Conservation (phyloP, 768 basidiomycete genomes). For the Lyophyllum shimeji region DNA sequence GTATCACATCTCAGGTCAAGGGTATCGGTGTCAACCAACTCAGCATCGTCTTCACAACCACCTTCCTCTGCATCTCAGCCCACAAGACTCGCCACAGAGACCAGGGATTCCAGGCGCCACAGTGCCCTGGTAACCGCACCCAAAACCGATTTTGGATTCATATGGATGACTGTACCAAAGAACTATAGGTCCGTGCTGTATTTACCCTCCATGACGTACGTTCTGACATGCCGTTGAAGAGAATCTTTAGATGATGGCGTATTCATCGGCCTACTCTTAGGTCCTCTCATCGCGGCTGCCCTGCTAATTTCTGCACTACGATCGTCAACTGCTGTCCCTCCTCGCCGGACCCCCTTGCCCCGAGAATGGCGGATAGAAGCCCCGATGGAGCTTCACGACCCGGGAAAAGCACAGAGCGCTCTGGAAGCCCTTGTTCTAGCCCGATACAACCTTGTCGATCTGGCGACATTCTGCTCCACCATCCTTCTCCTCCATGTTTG, state of each 20-base stretch:
- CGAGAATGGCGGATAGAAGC: conserved; percentile 77
- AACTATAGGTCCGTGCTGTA: conserved; percentile 65
- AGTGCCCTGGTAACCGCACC: conserved; percentile 23
- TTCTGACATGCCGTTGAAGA: conserved; percentile 35
- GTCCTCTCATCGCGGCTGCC: conserved; percentile 75
- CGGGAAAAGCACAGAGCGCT: conserved; percentile 40
- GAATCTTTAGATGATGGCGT: conserved; percentile 85
- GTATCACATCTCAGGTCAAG: conserved; percentile 23
- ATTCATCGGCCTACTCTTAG: conserved; percentile 79
- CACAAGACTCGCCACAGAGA: conserved; percentile 32
- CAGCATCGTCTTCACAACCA: conserved; percentile 21
- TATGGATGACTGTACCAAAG: conserved; percentile 91
- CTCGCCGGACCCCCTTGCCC: conserved; percentile 40
- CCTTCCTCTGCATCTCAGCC: conserved; percentile 11
- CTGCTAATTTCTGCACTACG: conserved; percentile 56
- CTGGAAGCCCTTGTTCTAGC: conserved; percentile 60
- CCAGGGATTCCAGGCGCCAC: conserved; percentile 45
- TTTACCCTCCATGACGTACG: background rate
- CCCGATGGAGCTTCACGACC: conserved; percentile 54
- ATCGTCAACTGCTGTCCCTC: conserved; percentile 25
- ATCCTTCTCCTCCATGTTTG: conserved; percentile 78
- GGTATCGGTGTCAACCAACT: conserved; percentile 13
- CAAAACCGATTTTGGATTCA: conserved; percentile 62
- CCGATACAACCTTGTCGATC: conserved; percentile 74
- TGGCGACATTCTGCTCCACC: conserved; percentile 78